Evolutionary conservation across 2,329 filamentous ascomycete genomes (phyloP), one percentile per base, ranked within the genome.

Genomic region (Sporothrix humicola): DNA sequence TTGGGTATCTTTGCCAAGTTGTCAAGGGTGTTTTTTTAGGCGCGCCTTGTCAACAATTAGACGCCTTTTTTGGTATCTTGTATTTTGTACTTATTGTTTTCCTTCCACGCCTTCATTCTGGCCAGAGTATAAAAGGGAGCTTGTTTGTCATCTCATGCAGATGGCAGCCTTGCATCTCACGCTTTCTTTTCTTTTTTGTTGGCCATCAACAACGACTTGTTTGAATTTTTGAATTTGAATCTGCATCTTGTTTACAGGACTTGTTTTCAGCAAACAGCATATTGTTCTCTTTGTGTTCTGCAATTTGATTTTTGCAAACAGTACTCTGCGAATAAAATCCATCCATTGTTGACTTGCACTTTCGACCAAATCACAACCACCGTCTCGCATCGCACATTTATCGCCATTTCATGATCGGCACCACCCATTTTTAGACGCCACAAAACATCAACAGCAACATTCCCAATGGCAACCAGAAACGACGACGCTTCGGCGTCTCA

Each of bases 71-170:
- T 50, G 20, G 8, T 15, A 50, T 48, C 44, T 9, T 66, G 20
- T 37, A 37, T 37, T 37, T 37, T 37, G 31, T 37, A 37, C 31
- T 37, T 37, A 7, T 37, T 37, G 31, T 37, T 3, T 37, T 37
- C 5, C 31, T 37, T 37, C 31, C 31, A 37, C 7, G 31, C 31
- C 31, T 37, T 37, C 31, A 37, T 37, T 37, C 31, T 37, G 63
- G 13, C 12, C 37, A 23, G 17, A 46, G 61, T 44, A 66, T 23
- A 66, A 15, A 66, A 48, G n/a, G 20, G 12, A 44, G 9, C n/a
- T 26, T 48, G 61, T 66, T 48, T 66, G 61, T 48, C 61, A 59
- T 37, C 26, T 59, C 56, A 13, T 59, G 56, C 56, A 59, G 56
- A 37, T 6, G 13, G 31, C 20, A 48, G 61, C 61, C 61, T 48